phyloP scores from a whole-genome alignment of 371 early-diverging fungal species.

The Mucor sp. region DNA sequence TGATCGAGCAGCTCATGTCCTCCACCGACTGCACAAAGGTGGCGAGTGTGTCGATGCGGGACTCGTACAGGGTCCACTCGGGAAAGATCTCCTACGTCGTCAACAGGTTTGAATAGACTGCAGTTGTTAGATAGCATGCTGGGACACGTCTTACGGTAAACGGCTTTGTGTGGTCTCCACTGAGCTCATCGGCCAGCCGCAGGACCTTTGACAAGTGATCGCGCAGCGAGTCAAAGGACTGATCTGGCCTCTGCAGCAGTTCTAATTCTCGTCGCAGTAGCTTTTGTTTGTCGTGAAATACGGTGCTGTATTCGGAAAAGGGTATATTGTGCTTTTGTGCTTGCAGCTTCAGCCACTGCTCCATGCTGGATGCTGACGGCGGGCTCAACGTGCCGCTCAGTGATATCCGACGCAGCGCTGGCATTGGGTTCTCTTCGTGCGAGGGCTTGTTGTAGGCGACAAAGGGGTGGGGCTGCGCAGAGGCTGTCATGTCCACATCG shows the following conservation, averaged over 20 bases:
- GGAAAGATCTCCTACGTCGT: slow-evolving; percentile 33
- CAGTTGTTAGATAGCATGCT: not conserved
- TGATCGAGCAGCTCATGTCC: slow-evolving; percentile 42
- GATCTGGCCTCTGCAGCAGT: slow-evolving; percentile 25
- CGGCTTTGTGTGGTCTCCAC: slow-evolving; percentile 34
- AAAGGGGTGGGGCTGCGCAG: not conserved
- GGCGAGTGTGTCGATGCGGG: slow-evolving; percentile 30
- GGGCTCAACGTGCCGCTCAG: slow-evolving; percentile 13
- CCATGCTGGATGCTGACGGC: slow-evolving; percentile 1
- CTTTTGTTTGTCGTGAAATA: slow-evolving; percentile 23
- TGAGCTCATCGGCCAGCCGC: slow-evolving; percentile 37
- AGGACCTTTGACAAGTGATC: slow-evolving; percentile 31
- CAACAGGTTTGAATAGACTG: no score
- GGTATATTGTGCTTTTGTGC: slow-evolving; percentile 15
- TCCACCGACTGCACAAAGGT: slow-evolving; percentile 46
- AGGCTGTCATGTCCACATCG: slow-evolving; percentile 12
- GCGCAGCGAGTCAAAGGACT: slow-evolving; percentile 30
- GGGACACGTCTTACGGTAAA: slow-evolving; percentile 26
- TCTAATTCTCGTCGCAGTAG: slow-evolving; percentile 29
- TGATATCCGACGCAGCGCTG: slow-evolving; percentile 26
- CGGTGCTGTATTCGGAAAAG: slow-evolving; percentile 3
- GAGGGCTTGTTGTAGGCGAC: not conserved
- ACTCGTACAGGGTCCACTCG: slow-evolving; percentile 45
- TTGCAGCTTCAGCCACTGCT: slow-evolving; percentile 24
- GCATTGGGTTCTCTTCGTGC: slow-evolving; percentile 19